Evolutionary conservation across 1,284 basidiomycete species (phyloP).

Genomic region (Naganishia cerealis): DNA sequence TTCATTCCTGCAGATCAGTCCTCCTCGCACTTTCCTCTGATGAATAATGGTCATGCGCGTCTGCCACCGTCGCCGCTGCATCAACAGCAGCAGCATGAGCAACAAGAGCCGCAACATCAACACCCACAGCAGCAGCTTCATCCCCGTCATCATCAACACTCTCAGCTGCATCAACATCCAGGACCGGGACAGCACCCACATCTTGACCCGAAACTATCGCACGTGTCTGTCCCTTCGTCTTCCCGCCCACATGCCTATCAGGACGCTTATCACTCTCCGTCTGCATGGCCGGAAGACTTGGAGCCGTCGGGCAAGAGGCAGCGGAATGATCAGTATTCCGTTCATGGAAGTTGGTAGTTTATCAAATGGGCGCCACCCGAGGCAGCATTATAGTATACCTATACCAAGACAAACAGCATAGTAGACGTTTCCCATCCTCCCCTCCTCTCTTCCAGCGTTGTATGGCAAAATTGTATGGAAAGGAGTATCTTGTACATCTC

Average conservation of each 20-base stretch:
- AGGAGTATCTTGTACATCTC: no score
- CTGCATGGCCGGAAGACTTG: constrained; percentile 6
- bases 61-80: neutral
- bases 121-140: constrained; percentile 1
- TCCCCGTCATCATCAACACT: neutral
- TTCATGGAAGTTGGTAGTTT: constrained; percentile 5
- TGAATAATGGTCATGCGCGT: neutral
- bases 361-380: no score
- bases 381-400: no score
- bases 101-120: constrained; percentile 1
- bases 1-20: constrained; percentile 19
- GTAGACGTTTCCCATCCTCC: no score
- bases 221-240: neutral
- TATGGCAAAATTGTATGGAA: no score
- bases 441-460: no score
- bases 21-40: neutral
- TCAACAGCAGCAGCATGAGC: neutral
- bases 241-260: neutral
- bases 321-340: constrained; percentile 5
- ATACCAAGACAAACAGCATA: no score
- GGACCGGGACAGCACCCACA: neutral
- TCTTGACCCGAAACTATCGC: neutral
- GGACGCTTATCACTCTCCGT: neutral
- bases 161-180: neutral
- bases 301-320: constrained; percentile 9